Evolutionary conservation across 495 filamentous ascomycete species (phyloP).

Genomic region (Daldinia vernicosa): DNA sequence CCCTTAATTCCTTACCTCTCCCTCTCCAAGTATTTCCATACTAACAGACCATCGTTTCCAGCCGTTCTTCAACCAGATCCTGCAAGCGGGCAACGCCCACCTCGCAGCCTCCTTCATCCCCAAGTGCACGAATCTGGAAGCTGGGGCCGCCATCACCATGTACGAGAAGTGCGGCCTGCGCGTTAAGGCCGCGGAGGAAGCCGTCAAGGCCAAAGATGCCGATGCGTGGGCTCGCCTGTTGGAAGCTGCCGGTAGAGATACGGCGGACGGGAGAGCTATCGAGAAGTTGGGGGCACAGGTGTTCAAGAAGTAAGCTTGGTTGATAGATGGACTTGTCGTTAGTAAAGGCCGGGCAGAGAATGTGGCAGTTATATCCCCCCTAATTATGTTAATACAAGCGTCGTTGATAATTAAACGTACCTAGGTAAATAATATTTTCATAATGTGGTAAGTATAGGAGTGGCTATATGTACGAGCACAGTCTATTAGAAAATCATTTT

Average conservation of each 20-base stretch:
- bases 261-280: slow-evolving; percentile 57
- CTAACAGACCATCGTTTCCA: slow-evolving; percentile 49
- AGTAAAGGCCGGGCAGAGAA: neutral
- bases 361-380: neutral
- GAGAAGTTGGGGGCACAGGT: slow-evolving; percentile 53
- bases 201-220: slow-evolving; percentile 86
- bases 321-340: neutral
- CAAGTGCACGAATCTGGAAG: slow-evolving; percentile 73
- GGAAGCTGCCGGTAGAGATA: slow-evolving; percentile 55
- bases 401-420: neutral
- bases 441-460: neutral
- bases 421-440: neutral
- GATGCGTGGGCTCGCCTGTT: slow-evolving; percentile 61
- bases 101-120: slow-evolving; percentile 84
- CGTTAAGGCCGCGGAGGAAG: slow-evolving; percentile 91
- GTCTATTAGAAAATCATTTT: slow-evolving; percentile 13
- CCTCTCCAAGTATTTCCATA: neutral
- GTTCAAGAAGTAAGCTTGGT: slow-evolving; percentile 52
- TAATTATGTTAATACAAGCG: neutral
- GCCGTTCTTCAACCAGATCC: slow-evolving; percentile 90
- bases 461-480: neutral
- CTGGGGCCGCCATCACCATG: slow-evolving; percentile 81
- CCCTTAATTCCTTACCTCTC: neutral
- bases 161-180: slow-evolving; percentile 95
- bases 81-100: slow-evolving; percentile 89